A percentile compares a stretch with the other conserved stretches of the same genome.
Conservation (phyloP, 164 flowering plant genomes). For the Brasenia schreberi region DNA sequence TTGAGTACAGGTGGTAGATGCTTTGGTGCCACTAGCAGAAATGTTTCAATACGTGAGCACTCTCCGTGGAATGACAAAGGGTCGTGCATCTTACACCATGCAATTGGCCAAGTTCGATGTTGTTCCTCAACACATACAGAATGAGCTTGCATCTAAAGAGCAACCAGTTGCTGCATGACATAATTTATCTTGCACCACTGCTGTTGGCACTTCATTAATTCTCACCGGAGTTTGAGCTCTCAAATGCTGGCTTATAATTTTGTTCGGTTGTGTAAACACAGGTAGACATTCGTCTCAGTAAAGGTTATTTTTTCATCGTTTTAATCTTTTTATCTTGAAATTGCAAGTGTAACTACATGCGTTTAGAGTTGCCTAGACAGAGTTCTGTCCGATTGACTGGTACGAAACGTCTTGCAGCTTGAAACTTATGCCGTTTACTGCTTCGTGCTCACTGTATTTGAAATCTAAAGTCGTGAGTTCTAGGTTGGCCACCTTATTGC, state of each 20-base stretch:
- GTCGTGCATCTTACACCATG: too few species aligned
- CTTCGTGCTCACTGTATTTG: too few species aligned
- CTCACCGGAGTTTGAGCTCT: not conserved
- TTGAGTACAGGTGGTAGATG: conserved; percentile 77
- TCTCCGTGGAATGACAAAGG: too few species aligned
- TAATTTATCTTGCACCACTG: conserved; percentile 1
- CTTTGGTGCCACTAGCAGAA: conserved; percentile 86
- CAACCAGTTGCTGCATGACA: conserved; percentile 66
- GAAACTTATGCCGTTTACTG: too few species aligned
- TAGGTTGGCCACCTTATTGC: too few species aligned
- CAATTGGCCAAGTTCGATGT: too few species aligned
- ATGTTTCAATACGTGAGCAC: conserved; percentile 98
- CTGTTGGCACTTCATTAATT: not conserved
- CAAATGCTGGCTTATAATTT: not conserved
- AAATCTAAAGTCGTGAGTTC: too few species aligned
- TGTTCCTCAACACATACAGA: conserved; percentile 91
- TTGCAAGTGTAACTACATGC: too few species aligned
- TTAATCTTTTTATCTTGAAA: too few species aligned
- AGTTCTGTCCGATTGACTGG: too few species aligned
- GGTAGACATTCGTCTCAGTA: not conserved
- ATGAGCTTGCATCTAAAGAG: conserved; percentile 65
- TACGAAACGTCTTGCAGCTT: too few species aligned
- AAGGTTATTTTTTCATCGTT: not conserved
- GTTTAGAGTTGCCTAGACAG: too few species aligned
- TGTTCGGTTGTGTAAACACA: not conserved